phyloP scores from a whole-genome alignment of 2,329 filamentous ascomycete genomes.

The Ascochyta viciae-villosae region DNA sequence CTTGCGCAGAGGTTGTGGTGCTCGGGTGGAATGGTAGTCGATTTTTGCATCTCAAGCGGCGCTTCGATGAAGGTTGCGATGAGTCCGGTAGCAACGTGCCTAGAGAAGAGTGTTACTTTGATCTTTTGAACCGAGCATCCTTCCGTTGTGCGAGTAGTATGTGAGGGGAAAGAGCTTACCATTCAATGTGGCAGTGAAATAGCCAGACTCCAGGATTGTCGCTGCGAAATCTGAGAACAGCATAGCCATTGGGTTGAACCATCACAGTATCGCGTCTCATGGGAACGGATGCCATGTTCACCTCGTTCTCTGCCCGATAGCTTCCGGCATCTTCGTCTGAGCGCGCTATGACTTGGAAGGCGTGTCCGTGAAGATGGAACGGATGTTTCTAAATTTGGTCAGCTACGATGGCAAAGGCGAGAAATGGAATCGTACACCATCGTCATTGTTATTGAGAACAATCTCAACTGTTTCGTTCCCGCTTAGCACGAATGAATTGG shows the following conservation, averaged over 20 bases:
- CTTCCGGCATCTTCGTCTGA: conserved; percentile 40
- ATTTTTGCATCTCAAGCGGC: background rate
- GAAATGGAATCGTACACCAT: conserved; percentile 61
- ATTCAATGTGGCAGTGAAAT: conserved; percentile 47
- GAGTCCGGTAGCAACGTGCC: conserved; percentile 12
- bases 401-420: conserved; percentile 27
- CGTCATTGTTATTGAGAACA: conserved; percentile 77
- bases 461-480: conserved; percentile 72
- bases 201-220: conserved; percentile 55
- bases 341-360: conserved; percentile 46
- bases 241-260: conserved; percentile 61
- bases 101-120: background rate
- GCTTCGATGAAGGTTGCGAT: conserved; percentile 12
- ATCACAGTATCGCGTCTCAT: conserved; percentile 62
- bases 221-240: conserved; percentile 62
- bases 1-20: background rate
- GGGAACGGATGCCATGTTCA: conserved; percentile 40
- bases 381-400: conserved; percentile 55
- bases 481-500: conserved; percentile 67
- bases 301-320: conserved; percentile 55
- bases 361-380: conserved; percentile 70
- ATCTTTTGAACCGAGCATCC: too few relatives aligned
- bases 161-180: too few relatives aligned
- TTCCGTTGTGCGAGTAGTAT: too few relatives aligned
- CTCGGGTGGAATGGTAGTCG: background rate